Conservation (phyloP, 768 basidiomycete species). For the Zangia roseola region DNA sequence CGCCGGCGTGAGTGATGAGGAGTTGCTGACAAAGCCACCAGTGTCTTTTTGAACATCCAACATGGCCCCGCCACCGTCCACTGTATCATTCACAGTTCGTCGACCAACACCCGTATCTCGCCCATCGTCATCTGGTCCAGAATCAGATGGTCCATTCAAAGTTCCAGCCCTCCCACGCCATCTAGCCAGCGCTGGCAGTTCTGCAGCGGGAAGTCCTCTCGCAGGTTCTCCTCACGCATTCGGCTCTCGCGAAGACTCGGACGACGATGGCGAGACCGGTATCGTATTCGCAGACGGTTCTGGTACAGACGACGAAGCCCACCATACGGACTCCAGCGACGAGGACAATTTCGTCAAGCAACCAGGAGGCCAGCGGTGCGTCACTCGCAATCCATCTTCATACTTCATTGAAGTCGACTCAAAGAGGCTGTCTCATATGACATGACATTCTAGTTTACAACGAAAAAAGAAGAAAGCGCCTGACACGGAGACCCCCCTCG, state of each 20-base stretch:
- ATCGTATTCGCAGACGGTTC: conserved; percentile 23
- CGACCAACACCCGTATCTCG: conserved; percentile 72
- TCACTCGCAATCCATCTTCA: conserved; percentile 24
- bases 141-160: conserved; percentile 60
- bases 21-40: conserved; percentile 9
- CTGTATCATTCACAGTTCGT: conserved; percentile 83
- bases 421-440: conserved; percentile 47
- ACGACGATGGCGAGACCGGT: conserved; percentile 25
- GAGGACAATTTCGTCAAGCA: conserved; percentile 69
- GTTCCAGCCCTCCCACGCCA: conserved; percentile 61
- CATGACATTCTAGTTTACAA: conserved; percentile 37
- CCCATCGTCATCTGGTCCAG: conserved; percentile 59
- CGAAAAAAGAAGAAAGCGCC: conserved; percentile 39
- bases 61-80: conserved; percentile 31
- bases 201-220: conserved; percentile 55
- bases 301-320: conserved; percentile 28
- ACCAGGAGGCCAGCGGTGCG: conserved; percentile 85
- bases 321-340: conserved; percentile 50
- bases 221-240: conserved; percentile 47
- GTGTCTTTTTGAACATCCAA: neutral
- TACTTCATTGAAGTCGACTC: conserved; percentile 62
- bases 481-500: conserved; percentile 58
- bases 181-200: conserved; percentile 39
- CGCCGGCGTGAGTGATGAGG: neutral
- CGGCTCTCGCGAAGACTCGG: conserved; percentile 27